Evolutionary conservation across 2,329 filamentous ascomycete genomes (phyloP), one percentile per base, ranked within the genome.

Genomic region (Rhinocladiella similis): DNA sequence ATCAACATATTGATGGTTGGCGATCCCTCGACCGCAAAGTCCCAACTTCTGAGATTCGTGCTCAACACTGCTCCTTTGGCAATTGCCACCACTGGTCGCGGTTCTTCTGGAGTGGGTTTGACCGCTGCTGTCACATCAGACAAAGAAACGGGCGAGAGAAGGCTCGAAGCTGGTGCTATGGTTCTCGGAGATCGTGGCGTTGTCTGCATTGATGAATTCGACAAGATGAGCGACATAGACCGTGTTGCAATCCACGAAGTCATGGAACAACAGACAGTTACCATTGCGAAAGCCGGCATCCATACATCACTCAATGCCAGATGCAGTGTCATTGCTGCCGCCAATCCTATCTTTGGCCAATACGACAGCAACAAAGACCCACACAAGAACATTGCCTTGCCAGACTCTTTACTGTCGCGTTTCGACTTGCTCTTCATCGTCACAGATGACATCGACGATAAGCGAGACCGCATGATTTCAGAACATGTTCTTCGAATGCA

Each of bases 1-100:
- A 97, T 99, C 76, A 99, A 99, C 72, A 96, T 99, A 64, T 81
- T 99, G 49, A 97, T 99, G 94, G 93, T 99, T 42, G 94, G 94
- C 76, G 94, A 99, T 72, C 94, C 94, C 2, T 99, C 94, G 0
- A 99, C 94, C 0, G 94, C 94, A 58, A 99, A 99, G 73, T 99
- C 94, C n/a, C 94, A 99, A 71, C 83, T 99, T 53, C 82, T 99
- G 41, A 90, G 94, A 22, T 99, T 99, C 68, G 94, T 99, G 12
- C 83, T 97, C 63, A 99, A 99, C 72, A 99, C 94, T 0, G 94
- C 94, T 2, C 94, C 94, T 2, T 79, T 99, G 42, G 94, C 94
- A 1, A 99, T 99, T 70, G 94, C 94, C 9, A 99, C 94, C 0
- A 99, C 94, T 38, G 94, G 94, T 74, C 89, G 94, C 67, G 92